Evolutionary conservation across 352 stramenopile species (phyloP), one percentile per base, ranked within the genome.

Genomic region (Hyaloperonospora brassicae): DNA sequence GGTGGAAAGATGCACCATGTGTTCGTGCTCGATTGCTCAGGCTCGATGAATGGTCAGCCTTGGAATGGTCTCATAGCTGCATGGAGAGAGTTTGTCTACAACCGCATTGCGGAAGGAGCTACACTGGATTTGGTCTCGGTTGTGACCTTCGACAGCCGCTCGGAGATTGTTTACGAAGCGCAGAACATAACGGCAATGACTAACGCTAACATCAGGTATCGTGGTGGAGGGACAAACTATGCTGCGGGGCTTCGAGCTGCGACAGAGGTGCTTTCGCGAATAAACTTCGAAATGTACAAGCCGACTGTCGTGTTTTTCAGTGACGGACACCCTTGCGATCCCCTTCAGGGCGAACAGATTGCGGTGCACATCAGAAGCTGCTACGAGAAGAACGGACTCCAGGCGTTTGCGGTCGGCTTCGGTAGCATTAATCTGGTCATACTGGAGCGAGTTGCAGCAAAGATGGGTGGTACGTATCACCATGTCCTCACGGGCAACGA

Each of bases 291-390:
- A 13, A 47, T 35, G 11, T 88, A 85, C 64, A 77, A 82, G 55
- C 80, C 83, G 7, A 70, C 79, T 2, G 17, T 93, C 1, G 62
- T 93, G 13, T 90, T 93, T 44, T 91, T 93, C 52, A 87, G 79
- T 11, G 79, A 93, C 42, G 83, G 79, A 0, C 70, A 86, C 5
- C 82, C 82, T 2, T 48, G 31, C 9, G 74, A 88, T 44, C 55
- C 63, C 0, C 3, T 51, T 11, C 56, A 72, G 23, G 79, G 79
- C 3, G 75, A 85, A 35, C 54, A 72, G 24, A 31, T 90, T n/a
- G 79, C 74, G 1, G 52, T 39, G 2, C 71, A 90, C 30, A 81
- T 93, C 30, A 35, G 59, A n/a, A 27, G 51, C 0, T 73, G 47
- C 24, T 93, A 88, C 52, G 68, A 65, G 2, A 82, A 73, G 58